Base-by-base conservation (phyloP, 345 rosid species). In the Citrus unshiu region DNA sequence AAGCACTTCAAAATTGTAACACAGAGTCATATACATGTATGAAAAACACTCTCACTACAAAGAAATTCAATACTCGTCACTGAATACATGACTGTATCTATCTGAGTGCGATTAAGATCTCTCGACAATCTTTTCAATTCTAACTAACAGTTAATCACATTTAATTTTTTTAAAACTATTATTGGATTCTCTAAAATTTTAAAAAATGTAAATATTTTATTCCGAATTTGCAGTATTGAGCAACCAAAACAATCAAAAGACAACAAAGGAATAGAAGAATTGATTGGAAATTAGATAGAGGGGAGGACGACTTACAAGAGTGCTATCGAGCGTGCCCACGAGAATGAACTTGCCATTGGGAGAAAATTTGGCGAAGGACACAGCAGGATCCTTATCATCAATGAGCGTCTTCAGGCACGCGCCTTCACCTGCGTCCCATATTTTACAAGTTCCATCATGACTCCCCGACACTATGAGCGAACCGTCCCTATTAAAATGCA, bases 331-430 rank as follows among this genome's bases (percentile, higher is more conserved):
- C 30, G 98, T 91, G 37, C 95, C 97, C 18, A 93, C 94, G 62
- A 94, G 98, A 27, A 95, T 93, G 84, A 88, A 93, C 73, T 91
- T 96, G 2, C 99, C 98, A 74, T 93, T 94, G 72, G 98, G 98
- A 4, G 98, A 96, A 85, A 96, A 94, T 68, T 96, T 93, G 30
- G 94, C 94, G 8, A 96, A 94, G 19, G 98, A 96, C n/a, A 94
- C 95, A 2, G 90, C 90, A 0, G 94, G 93, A 68, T 74, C 83
- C 65, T 88, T 90, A 63, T 94, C 98, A 65, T 91, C 95, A 51
- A 96, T 87, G 43, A 96, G 83, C 19, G 94, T 89, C 90, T 93
- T 94, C 87, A 96, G 84, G 79, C 93, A 89, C 3, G 91, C 67
- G 1, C 98, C 99, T 56, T 89, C 87, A 4, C 85, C 83, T 3